These are phyloP conservation scores for Blastocystis sp. DNA, from an alignment of 352 stramenopile genomes.

Conservation along the genomic window DNA sequence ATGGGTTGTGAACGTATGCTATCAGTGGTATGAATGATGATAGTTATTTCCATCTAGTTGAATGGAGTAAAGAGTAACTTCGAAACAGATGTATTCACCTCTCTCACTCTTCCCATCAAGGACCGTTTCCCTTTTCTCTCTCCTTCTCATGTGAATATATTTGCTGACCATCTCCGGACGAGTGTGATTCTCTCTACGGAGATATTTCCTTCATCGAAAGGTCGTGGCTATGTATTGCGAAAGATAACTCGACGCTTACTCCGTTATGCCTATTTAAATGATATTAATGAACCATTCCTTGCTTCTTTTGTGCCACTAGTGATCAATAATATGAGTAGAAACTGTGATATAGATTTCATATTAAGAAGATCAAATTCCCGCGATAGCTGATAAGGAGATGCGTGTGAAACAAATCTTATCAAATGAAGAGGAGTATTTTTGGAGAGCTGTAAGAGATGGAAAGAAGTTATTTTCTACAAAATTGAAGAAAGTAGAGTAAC, in stretches of 20 bases:
- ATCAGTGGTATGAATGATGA: slow-evolving; percentile 75
- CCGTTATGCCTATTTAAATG: slow-evolving; percentile 76
- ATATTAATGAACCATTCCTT: slow-evolving; percentile 74
- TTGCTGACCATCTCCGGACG: slow-evolving; percentile 91
- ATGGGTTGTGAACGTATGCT: slow-evolving; percentile 93
- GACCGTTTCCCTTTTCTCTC: slow-evolving; percentile 49
- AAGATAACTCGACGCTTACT: slow-evolving; percentile 85
- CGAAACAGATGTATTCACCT: slow-evolving; percentile 91
- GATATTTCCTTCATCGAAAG: slow-evolving; percentile 89
- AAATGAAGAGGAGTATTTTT: slow-evolving; percentile 66
- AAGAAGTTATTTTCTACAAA: slow-evolving; percentile 58
- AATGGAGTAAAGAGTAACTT: slow-evolving; percentile 90
- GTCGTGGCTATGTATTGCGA: slow-evolving; percentile 89
- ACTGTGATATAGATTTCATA: not conserved
- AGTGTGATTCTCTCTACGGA: slow-evolving; percentile 89
- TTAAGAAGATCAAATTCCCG: slow-evolving; percentile 13
- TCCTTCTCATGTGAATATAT: slow-evolving; percentile 74
- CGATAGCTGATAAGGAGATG: not conserved
- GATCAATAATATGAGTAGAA: slow-evolving; percentile 4
- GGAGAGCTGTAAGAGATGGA: slow-evolving; percentile 42
- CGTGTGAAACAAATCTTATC: slow-evolving; percentile 22
- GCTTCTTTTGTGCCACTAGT: not conserved
- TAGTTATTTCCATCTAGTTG: slow-evolving; percentile 71
- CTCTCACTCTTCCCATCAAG: slow-evolving; percentile 75
- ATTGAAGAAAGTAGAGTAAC: not conserved